phyloP scores from a whole-genome alignment of 2,329 filamentous ascomycete genomes.

The Tolypocladium inflatum region DNA sequence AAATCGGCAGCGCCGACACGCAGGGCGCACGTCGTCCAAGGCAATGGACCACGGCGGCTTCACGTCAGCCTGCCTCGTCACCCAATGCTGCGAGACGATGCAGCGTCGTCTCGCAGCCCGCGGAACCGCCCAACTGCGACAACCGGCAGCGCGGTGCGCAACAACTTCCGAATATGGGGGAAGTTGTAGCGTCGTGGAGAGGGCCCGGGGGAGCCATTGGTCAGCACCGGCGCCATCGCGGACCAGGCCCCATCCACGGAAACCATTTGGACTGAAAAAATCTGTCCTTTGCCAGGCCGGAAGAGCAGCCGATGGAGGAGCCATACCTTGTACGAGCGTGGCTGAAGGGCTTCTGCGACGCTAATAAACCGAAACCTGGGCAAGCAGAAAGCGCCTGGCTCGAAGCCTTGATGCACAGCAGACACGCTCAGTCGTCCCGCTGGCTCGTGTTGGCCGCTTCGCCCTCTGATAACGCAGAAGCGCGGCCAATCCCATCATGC shows the following conservation, averaged over 20 bases:
- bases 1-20: not conserved
- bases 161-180: not conserved
- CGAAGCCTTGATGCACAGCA: not conserved
- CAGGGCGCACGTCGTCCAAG: not conserved
- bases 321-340: too few relatives aligned
- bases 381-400: not conserved
- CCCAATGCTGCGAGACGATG: not conserved
- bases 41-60: not conserved
- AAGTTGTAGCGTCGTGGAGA: not conserved
- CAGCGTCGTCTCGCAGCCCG: not conserved
- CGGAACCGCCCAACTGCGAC: not conserved
- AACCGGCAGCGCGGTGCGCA: not conserved
- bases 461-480: not conserved
- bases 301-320: not conserved
- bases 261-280: not conserved
- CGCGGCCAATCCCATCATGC: not conserved
- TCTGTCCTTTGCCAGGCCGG: not conserved
- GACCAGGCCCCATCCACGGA: not conserved
- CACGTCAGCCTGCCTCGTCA: not conserved
- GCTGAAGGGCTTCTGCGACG: not conserved
- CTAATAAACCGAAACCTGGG: not conserved
- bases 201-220: not conserved
- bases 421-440: not conserved
- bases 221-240: not conserved
- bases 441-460: not conserved